Conservation (phyloP, 2,329 filamentous ascomycete species). For the Stemphylium vesicarium region DNA sequence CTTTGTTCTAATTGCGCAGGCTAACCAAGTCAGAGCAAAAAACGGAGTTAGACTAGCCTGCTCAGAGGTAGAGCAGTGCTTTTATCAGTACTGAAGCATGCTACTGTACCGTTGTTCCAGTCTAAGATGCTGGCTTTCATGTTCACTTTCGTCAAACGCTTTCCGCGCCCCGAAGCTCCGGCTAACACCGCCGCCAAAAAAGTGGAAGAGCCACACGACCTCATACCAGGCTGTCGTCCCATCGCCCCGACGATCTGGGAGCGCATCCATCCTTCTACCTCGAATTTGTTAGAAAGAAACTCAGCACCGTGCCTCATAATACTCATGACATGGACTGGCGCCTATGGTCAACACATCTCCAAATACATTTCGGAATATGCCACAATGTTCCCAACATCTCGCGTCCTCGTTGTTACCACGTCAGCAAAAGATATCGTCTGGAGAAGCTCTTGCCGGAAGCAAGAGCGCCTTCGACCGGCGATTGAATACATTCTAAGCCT, state of each 20-base stretch:
- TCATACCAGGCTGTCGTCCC: not conserved
- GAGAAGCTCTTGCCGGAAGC: not conserved
- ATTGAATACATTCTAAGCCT: not conserved
- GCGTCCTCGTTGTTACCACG: not conserved
- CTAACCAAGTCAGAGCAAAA: too few species aligned
- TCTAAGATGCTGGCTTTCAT: too few species aligned
- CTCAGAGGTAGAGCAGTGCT: not conserved
- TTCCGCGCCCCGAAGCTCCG: not conserved
- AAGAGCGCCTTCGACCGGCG: not conserved
- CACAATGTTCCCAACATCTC: not conserved
- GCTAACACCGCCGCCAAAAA: not conserved
- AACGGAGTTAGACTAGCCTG: too few species aligned
- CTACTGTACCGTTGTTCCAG: not conserved
- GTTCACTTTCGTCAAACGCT: not conserved
- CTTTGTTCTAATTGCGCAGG: too few species aligned
- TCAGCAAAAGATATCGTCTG: not conserved
- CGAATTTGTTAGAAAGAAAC: not conserved
- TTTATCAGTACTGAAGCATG: not conserved
- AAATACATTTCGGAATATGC: not conserved
- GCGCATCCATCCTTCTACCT: not conserved
- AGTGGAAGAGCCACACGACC: not conserved
- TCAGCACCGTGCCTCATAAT: not conserved
- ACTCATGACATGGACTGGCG: not conserved
- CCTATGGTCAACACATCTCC: not conserved
- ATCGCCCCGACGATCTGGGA: not conserved